Evolutionary conservation across 2,329 filamentous ascomycete species (phyloP).

Genomic region (Lasiodiplodia sp.): DNA sequence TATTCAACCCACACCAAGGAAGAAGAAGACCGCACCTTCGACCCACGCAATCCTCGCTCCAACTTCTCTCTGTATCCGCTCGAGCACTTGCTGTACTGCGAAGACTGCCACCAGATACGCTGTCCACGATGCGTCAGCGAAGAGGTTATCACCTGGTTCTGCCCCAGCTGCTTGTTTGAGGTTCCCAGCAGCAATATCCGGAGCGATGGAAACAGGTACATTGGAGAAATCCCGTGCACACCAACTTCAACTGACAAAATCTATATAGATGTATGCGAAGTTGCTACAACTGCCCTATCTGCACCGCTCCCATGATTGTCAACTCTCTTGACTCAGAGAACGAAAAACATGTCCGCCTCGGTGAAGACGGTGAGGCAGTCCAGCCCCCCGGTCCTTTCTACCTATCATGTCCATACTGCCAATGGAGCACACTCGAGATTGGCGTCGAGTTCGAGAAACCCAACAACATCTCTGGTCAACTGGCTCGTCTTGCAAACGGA

Average conservation of each 20-base stretch:
- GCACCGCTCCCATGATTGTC: conserved; percentile 79
- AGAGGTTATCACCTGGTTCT: conserved; percentile 95
- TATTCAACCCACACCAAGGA: conserved; percentile 50
- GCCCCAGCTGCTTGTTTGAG: conserved; percentile 93
- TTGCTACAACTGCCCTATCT: conserved; percentile 94
- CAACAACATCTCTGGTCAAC: conserved; percentile 83
- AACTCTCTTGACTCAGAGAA: conserved; percentile 61
- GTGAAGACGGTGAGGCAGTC: conserved; percentile 21
- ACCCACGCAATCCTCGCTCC: conserved; percentile 82
- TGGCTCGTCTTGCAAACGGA: conserved; percentile 70
- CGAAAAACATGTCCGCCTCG: conserved; percentile 17
- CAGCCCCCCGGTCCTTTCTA: conserved; percentile 69
- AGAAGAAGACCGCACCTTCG: conserved; percentile 81
- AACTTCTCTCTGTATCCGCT: conserved; percentile 93
- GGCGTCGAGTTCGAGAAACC: conserved; percentile 89
- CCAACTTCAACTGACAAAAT: neutral
- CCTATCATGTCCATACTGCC: conserved; percentile 87
- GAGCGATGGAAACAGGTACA: conserved; percentile 87
- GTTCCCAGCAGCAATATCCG: conserved; percentile 92
- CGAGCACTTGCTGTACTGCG: conserved; percentile 93
- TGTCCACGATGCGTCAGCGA: conserved; percentile 91
- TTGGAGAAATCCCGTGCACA: neutral
- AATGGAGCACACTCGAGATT: conserved; percentile 90
- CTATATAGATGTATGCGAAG: conserved; percentile 80
- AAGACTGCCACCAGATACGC: conserved; percentile 95